Evolutionary conservation across 192 early-diverging fungal species (phyloP).

Genomic region (Borealophlyctis nickersoniae): DNA sequence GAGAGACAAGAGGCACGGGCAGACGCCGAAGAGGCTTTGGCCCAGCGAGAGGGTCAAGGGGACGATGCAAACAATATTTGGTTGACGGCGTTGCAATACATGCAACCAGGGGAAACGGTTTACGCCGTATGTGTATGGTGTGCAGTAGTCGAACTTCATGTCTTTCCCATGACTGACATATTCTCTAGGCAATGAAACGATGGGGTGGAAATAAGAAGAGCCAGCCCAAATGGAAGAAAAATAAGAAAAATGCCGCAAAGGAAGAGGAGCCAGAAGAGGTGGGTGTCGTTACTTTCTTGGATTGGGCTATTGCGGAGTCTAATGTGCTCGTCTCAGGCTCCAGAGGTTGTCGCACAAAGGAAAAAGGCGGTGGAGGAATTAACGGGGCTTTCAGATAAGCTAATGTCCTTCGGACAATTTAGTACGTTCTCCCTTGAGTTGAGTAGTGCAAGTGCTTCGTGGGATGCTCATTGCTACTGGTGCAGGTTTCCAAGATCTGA

Average conservation of each 20-base stretch:
- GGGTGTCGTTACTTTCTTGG: too few species aligned
- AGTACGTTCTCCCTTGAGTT: conserved; percentile 24
- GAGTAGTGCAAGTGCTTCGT: too few species aligned
- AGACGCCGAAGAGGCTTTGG: conserved; percentile 17
- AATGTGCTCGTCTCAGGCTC: too few species aligned
- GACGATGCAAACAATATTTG: conserved; percentile 18
- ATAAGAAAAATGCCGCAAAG: conserved; percentile 16
- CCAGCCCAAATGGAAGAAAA: conserved; percentile 41
- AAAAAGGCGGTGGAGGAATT: conserved; percentile 36
- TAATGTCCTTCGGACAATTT: conserved; percentile 40
- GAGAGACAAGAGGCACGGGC: conserved; percentile 24
- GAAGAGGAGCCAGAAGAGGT: conserved; percentile 8
- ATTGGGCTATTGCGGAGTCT: too few species aligned
- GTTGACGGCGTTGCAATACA: conserved; percentile 17
- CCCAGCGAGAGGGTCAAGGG: neutral
- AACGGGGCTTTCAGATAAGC: conserved; percentile 36
- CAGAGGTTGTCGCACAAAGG: conserved; percentile 16
- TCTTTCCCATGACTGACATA: neutral
- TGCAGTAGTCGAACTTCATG: neutral
- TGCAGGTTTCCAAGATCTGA: conserved; percentile 42
- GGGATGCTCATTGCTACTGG: too few species aligned
- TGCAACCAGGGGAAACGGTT: conserved; percentile 17
- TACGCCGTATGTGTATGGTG: neutral
- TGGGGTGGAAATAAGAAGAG: conserved; percentile 27
- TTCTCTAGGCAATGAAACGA: conserved; percentile 37